Percentiles rank a stretch among this genome's conserved stretches.
Evolutionary conservation across 306 rosid species (phyloP).

Genomic region (Cucumis hystrix): DNA sequence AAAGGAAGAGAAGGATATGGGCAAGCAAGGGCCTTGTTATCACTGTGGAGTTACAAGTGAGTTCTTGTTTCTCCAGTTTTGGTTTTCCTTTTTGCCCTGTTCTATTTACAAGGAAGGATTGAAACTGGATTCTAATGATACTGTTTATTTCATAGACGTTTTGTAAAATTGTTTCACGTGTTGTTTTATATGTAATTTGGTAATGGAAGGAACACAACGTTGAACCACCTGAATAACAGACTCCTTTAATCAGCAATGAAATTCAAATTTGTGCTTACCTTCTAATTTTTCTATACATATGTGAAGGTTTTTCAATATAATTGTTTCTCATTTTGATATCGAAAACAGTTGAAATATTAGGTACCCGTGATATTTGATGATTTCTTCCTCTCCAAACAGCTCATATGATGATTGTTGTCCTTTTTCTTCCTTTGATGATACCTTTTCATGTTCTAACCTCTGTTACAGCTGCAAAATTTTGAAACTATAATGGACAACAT

Average conservation of each 20-base stretch:
- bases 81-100: conserved; percentile 1
- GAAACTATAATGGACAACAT: neutral
- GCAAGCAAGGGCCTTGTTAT: conserved; percentile 98
- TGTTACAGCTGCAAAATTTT: neutral
- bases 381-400: neutral
- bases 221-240: neutral
- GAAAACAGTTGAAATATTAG: neutral
- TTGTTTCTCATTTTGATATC: neutral
- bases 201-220: neutral
- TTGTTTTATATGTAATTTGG: neutral
- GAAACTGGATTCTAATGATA: neutral
- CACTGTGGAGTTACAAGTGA: conserved; percentile 99
- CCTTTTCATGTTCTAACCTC: neutral
- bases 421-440: neutral
- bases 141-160: neutral
- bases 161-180: neutral
- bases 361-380: neutral
- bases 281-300: neutral
- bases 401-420: neutral
- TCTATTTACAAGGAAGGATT: neutral
- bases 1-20: conserved; percentile 48
- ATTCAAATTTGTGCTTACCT: neutral
- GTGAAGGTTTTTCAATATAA: neutral
- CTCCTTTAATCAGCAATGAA: neutral
- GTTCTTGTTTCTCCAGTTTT: conserved; percentile 81